Base-by-base conservation (phyloP, 73 alveolate genomes). In the Tetrahymena thermophila region DNA sequence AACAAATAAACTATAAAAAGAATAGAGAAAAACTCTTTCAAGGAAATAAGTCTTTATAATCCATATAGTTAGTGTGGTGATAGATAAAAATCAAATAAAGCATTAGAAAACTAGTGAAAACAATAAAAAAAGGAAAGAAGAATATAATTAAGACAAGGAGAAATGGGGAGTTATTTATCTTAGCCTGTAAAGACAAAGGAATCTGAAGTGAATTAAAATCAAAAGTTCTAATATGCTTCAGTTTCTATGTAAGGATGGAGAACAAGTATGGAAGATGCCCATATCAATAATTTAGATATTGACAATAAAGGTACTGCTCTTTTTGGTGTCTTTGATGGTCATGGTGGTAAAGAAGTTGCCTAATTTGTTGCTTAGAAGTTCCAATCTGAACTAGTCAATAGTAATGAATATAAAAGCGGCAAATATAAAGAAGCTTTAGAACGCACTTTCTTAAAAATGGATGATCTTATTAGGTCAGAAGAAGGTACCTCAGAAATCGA, bases 271-370 rank as follows among this genome's bases (percentile, higher is more conserved):
- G 99, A 98, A 96, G 99, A 98, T 83, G 99, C 99, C 19, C 99
- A 98, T 85, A 94, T 98, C 71, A 93, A 97, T 40, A 94, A 93
- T 34, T 83, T 94, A 34, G 97, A 96, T 43, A 84, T 95, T 25
- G 98, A 97, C 10, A 96, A 19, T 11, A 71, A 95, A 42, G 98
- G 96, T 34, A 94, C 96, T 37, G 85, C 97, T 43, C 95, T 98
- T 85, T 99, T 99, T 85, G 99, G 99, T 34, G 98, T 99, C 23
- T 98, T 97, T 96, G 99, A 98, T 95, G 99, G 99, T 19, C 99
- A 98, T 96, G 99, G 99, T 25, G 99, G 99, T 16, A 35, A 84
- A 17, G 99, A 99, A 97, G 99, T 98, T 23, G 99, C 99, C 44
- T 85, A 93, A 43, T 98, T 93, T 94, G 97, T 98, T 0, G 96